phyloP scores from a whole-genome alignment of 2,329 filamentous ascomycete species.

The Ophiobolus disseminans region DNA sequence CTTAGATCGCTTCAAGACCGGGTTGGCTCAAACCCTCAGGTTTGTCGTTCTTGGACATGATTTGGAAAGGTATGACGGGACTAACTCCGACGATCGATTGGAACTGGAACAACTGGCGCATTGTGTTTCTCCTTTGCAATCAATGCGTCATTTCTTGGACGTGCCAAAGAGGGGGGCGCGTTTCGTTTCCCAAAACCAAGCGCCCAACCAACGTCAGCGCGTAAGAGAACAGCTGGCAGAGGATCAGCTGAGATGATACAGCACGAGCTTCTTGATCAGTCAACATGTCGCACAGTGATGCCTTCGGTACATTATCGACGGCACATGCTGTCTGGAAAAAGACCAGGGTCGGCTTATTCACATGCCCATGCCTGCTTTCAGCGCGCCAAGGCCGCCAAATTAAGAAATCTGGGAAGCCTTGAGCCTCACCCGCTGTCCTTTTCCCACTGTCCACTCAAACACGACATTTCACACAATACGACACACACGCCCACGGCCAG shows the following conservation, averaged over 20 bases:
- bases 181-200: not conserved
- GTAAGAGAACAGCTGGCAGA: not conserved
- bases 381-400: slow-evolving; percentile 29
- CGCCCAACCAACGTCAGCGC: not conserved
- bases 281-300: slow-evolving; percentile 7
- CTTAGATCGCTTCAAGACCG: too few species aligned
- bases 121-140: slow-evolving; percentile 2
- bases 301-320: slow-evolving; percentile 11
- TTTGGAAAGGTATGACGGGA: too few species aligned
- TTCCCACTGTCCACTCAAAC: slow-evolving; percentile 22
- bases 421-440: slow-evolving; percentile 28
- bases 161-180: slow-evolving; percentile 4
- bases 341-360: slow-evolving; percentile 29
- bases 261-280: slow-evolving; percentile 1
- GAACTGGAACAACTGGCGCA: not conserved
- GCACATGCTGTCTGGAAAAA: slow-evolving; percentile 20
- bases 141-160: slow-evolving; percentile 7
- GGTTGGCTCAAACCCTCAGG: too few species aligned
- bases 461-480: slow-evolving; percentile 23
- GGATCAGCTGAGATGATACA: not conserved
- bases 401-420: slow-evolving; percentile 26
- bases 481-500: slow-evolving; percentile 30
- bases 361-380: slow-evolving; percentile 23
- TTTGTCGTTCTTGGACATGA: too few species aligned
- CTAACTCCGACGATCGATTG: not conserved